Conservation (phyloP, 495 filamentous ascomycete species). For the Amphirosellinia nigrospora region DNA sequence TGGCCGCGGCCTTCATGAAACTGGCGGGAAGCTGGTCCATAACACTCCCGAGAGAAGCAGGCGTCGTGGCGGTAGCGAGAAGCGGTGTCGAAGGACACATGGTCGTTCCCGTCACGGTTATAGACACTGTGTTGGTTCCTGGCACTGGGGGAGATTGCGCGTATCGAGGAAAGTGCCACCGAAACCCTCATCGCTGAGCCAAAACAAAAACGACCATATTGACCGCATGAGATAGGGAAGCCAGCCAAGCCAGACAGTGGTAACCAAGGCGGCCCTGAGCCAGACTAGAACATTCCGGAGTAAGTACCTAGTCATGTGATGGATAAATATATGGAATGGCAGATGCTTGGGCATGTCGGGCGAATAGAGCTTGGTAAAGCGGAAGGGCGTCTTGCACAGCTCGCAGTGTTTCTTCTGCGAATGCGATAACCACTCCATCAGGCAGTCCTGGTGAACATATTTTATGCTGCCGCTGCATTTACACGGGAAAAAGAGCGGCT, state of each 20-base stretch:
- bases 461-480: conserved; percentile 99
- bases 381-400: conserved; percentile 96
- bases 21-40: conserved; percentile 39
- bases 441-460: conserved; percentile 94
- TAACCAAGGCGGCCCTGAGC: conserved; percentile 77
- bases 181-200: conserved; percentile 93
- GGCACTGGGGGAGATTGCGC: conserved; percentile 28
- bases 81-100: conserved; percentile 55
- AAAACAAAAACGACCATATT: conserved; percentile 91
- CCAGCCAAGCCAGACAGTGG: conserved; percentile 84
- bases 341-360: conserved; percentile 87
- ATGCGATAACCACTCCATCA: conserved; percentile 98
- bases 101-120: conserved; percentile 32
- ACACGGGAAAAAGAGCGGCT: conserved; percentile 95
- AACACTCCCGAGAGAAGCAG: conserved; percentile 39
- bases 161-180: conserved; percentile 46
- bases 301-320: conserved; percentile 73
- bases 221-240: conserved; percentile 90
- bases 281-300: conserved; percentile 74
- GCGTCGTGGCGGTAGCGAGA: conserved; percentile 45
- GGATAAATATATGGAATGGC: conserved; percentile 78
- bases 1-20: conserved; percentile 38
- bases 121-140: conserved; percentile 19
- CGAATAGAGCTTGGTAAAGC: conserved; percentile 96
- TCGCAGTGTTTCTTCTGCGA: conserved; percentile 99